Evolutionary conservation across 345 rosid species (phyloP).

Genomic region (Passiflora organensis): DNA sequence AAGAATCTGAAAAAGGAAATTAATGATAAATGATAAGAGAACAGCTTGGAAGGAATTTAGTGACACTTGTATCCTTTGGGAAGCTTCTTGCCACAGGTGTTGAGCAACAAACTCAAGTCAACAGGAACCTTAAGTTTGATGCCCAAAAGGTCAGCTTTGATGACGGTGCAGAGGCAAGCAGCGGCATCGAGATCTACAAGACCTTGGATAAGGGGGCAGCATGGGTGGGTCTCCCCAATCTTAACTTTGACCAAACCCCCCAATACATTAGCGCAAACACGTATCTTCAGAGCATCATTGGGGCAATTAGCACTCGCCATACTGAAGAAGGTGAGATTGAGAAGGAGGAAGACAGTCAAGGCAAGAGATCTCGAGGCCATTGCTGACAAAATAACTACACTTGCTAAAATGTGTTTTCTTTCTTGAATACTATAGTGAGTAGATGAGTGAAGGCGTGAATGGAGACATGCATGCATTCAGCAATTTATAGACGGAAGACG

Average conservation of each 20-base stretch:
- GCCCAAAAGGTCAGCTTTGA: slow-evolving; percentile 49
- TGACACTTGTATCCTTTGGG: too few relatives aligned
- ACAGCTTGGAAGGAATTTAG: too few relatives aligned
- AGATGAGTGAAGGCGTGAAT: too few relatives aligned
- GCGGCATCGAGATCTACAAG: slow-evolving; percentile 62
- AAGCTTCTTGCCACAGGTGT: slow-evolving; percentile 36
- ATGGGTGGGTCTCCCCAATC: slow-evolving; percentile 38
- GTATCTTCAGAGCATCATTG: slow-evolving; percentile 46
- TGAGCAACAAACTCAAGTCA: slow-evolving; percentile 48
- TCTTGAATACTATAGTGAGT: too few relatives aligned
- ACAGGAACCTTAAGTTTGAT: slow-evolving; percentile 50
- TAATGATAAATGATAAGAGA: too few relatives aligned
- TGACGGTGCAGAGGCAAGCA: slow-evolving; percentile 58
- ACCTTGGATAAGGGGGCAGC: slow-evolving; percentile 50
- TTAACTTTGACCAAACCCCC: slow-evolving; percentile 24
- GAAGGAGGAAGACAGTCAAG: slow-evolving; percentile 16
- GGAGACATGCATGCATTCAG: too few relatives aligned
- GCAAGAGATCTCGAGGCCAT: slow-evolving; percentile 26
- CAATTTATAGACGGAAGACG: too few relatives aligned
- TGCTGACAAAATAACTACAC: too few relatives aligned
- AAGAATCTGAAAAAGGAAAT: too few relatives aligned
- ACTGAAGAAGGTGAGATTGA: slow-evolving; percentile 24
- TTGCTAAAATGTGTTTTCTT: too few relatives aligned
- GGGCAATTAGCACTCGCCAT: slow-evolving; percentile 7
- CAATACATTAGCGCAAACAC: slow-evolving; percentile 45